Evolutionary conservation across 129 eudicot species (phyloP).

Genomic region (Tanacetum coccineum): DNA sequence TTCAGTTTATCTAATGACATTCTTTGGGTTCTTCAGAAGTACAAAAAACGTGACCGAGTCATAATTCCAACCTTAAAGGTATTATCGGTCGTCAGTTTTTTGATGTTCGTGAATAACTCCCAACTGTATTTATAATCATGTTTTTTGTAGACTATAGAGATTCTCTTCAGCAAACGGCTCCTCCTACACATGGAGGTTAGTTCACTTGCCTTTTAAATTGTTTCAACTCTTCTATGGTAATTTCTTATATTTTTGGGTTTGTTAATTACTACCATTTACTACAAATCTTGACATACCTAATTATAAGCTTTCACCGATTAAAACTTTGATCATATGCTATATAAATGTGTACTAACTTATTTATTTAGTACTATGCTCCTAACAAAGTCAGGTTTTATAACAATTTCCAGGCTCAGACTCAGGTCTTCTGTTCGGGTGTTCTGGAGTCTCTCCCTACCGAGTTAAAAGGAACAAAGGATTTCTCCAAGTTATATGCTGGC

Average conservation of each 20-base stretch:
- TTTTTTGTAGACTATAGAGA: slow-evolving; percentile 79
- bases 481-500: slow-evolving; percentile 80
- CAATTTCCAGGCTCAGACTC: slow-evolving; percentile 58
- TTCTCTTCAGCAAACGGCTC: slow-evolving; percentile 71
- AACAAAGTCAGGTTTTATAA: background rate
- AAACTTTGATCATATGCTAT: slow-evolving; percentile 5
- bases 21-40: slow-evolving; percentile 81
- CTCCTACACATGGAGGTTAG: slow-evolving; percentile 90
- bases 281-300: too few species aligned
- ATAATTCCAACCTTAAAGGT: slow-evolving; percentile 89
- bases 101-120: background rate
- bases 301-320: too few species aligned
- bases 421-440: slow-evolving; percentile 66
- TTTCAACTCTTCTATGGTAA: background rate
- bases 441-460: slow-evolving; percentile 61
- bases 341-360: background rate
- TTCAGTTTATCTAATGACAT: slow-evolving; percentile 49
- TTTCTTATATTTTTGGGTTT: background rate
- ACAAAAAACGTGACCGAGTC: slow-evolving; percentile 80
- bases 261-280: background rate
- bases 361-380: slow-evolving; percentile 12
- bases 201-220: slow-evolving; percentile 20
- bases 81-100: slow-evolving; percentile 18
- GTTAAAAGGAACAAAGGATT: slow-evolving; percentile 87
- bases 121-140: background rate